Evolutionary conservation across 306 rosid species (phyloP).

Genomic region (Mimosa bimucronata): DNA sequence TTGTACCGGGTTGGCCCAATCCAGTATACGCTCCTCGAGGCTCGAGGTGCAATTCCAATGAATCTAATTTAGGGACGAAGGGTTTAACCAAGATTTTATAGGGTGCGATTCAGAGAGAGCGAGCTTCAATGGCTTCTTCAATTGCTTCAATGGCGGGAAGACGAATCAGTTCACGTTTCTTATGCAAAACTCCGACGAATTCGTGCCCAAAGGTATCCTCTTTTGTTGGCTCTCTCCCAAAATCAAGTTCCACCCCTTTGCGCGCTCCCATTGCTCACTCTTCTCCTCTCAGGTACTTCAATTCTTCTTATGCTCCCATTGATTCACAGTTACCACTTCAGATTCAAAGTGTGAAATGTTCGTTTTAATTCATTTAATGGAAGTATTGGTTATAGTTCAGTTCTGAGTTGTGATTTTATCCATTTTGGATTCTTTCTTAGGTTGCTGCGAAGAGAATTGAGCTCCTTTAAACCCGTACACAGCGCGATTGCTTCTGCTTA

Average conservation of each 20-base stretch:
- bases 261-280: slow-evolving; percentile 6
- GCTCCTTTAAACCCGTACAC: slow-evolving; percentile 53
- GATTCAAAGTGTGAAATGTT: background rate
- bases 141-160: slow-evolving; percentile 37
- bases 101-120: slow-evolving; percentile 8
- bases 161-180: background rate
- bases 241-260: slow-evolving; percentile 6
- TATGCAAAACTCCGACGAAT: slow-evolving; percentile 31
- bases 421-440: slow-evolving; percentile 15
- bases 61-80: background rate
- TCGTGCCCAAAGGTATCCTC: slow-evolving; percentile 4
- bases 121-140: slow-evolving; percentile 8
- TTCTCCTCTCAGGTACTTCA: slow-evolving; percentile 6
- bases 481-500: slow-evolving; percentile 59
- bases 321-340: background rate
- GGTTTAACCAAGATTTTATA: slow-evolving; percentile 38
- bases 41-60: no score
- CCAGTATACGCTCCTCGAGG: background rate
- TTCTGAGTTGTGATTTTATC: background rate
- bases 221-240: background rate
- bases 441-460: slow-evolving; percentile 53
- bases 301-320: background rate
- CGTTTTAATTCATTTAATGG: background rate
- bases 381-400: background rate
- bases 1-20: background rate